Conservation (phyloP, 78 protist genomes). For the Dictyostelium intermedium region DNA sequence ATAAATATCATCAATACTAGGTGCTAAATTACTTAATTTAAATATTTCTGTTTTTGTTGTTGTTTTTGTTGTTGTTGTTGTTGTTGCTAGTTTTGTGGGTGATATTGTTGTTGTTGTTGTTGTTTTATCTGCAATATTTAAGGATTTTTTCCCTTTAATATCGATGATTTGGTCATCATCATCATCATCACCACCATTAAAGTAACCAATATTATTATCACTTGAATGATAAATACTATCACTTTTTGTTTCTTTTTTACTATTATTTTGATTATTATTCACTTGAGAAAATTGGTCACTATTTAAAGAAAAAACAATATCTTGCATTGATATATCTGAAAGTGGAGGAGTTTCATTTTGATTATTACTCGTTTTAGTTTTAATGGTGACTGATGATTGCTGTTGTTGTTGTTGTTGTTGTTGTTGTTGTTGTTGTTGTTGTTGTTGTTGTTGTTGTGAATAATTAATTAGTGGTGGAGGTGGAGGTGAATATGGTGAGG, state of each 20-base stretch:
- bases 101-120: background rate
- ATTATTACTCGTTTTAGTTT: background rate
- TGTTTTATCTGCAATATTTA: background rate
- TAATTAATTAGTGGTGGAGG: background rate
- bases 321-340: background rate
- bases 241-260: background rate
- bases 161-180: background rate
- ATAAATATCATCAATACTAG: background rate
- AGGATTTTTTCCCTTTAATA: background rate
- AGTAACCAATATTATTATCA: background rate
- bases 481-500: slow-evolving; percentile 19
- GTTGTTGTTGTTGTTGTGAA: background rate
- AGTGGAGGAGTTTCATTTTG: background rate
- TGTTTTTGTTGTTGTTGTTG: background rate
- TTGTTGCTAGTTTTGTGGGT: background rate
- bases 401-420: background rate
- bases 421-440: background rate
- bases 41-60: background rate
- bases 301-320: background rate
- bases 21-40: background rate
- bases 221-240: background rate
- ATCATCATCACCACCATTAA: background rate
- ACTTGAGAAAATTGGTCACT: background rate
- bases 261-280: background rate
- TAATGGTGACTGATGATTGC: background rate